Conservation (phyloP, 345 rosid genomes). For the Litchi chinensis region DNA sequence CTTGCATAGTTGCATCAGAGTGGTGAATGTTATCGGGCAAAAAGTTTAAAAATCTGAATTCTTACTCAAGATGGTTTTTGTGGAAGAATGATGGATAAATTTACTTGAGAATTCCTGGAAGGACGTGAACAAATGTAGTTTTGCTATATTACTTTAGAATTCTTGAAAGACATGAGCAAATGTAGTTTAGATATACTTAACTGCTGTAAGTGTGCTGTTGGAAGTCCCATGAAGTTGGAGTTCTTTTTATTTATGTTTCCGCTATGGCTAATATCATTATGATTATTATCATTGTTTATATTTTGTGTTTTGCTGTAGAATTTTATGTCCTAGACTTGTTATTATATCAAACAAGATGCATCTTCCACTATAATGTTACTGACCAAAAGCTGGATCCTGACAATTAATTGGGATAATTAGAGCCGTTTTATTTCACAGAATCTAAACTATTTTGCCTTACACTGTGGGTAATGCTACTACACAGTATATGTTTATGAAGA, state of each 20-base stretch:
- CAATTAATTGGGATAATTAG: neutral
- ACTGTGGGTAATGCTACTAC: no score
- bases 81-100: neutral
- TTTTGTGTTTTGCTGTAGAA: neutral
- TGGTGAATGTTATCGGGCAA: neutral
- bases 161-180: neutral
- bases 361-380: neutral
- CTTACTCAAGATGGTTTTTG: neutral
- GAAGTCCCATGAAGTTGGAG: neutral
- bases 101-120: neutral
- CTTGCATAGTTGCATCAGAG: neutral
- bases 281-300: neutral
- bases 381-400: neutral
- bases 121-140: neutral
- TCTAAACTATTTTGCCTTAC: neutral
- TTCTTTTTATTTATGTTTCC: neutral
- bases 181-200: neutral
- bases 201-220: neutral
- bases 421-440: neutral
- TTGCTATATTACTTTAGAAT: neutral
- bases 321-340: neutral
- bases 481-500: neutral
- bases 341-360: neutral
- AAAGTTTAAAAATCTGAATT: neutral
- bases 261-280: neutral